Evolutionary conservation across 768 basidiomycete genomes (phyloP).

Genomic region (Pisolithus orientalis): DNA sequence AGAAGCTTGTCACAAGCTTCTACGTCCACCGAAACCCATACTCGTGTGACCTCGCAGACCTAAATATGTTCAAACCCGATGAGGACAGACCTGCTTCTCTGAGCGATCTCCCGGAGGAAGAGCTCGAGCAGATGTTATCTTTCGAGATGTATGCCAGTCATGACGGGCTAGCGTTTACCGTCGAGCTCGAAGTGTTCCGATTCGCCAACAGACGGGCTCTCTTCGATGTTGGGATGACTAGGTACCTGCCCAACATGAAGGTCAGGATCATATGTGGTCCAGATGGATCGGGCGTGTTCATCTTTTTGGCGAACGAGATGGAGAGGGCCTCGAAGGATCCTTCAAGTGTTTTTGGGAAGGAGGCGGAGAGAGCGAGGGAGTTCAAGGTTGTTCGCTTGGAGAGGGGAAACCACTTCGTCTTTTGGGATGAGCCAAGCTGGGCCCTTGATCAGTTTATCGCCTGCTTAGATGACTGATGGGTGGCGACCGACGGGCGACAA

Average conservation of each 20-base stretch:
- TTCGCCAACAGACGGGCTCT: constrained; percentile 1
- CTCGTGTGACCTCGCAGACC: background rate
- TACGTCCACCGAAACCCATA: background rate
- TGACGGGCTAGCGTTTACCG: background rate
- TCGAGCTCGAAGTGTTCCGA: background rate
- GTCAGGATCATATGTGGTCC: constrained; percentile 2
- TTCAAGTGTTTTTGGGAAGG: background rate
- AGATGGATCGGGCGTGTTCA: background rate
- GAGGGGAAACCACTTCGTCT: constrained; percentile 4
- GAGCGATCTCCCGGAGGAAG: background rate
- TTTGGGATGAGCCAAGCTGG: constrained; percentile 3
- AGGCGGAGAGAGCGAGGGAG: constrained; percentile 2
- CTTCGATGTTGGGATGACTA: constrained; percentile 1
- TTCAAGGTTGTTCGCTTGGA: background rate
- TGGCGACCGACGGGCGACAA: background rate
- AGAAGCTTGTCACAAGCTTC: background rate
- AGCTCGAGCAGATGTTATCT: constrained; percentile 1
- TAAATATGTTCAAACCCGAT: background rate
- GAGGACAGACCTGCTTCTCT: background rate
- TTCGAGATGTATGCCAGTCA: background rate
- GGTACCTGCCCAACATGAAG: constrained; percentile 2
- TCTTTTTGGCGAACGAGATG: background rate
- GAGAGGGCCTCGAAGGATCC: background rate
- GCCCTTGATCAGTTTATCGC: background rate
- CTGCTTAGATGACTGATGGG: background rate